These are phyloP conservation scores for Tardiomyces blankii DNA, from an alignment of 1,139 yeast genomes.

Conservation along the genomic window DNA sequence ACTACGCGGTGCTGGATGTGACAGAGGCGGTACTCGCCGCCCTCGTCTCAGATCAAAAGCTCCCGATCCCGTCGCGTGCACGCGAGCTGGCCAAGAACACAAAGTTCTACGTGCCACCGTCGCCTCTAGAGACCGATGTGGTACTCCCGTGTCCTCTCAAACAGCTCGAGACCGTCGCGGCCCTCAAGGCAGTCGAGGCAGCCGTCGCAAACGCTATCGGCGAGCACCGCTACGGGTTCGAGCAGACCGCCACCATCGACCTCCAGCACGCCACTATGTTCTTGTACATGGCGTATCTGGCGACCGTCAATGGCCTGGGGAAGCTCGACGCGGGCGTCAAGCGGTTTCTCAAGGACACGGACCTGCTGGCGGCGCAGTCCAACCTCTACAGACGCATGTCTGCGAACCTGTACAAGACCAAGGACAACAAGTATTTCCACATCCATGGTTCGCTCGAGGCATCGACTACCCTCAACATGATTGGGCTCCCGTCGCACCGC, in stretches of 20 bases:
- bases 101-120: conserved; percentile 13
- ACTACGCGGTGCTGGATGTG: conserved; percentile 7
- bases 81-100: conserved; percentile 12
- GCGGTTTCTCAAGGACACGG: conserved; percentile 20
- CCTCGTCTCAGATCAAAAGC: conserved; percentile 11
- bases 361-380: conserved; percentile 24
- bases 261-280: conserved; percentile 24
- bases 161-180: conserved; percentile 24
- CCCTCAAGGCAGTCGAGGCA: conserved; percentile 25
- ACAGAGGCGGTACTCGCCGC: conserved; percentile 14
- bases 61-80: conserved; percentile 19
- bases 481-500: conserved; percentile 24
- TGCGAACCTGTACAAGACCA: conserved; percentile 27
- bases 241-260: conserved; percentile 15
- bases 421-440: conserved; percentile 25
- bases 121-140: conserved; percentile 7
- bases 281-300: conserved; percentile 24
- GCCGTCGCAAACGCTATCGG: conserved; percentile 20
- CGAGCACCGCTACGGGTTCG: conserved; percentile 16
- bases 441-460: conserved; percentile 29
- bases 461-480: conserved; percentile 25
- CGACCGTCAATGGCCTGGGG: conserved; percentile 23
- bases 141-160: conserved; percentile 25
- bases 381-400: conserved; percentile 25
- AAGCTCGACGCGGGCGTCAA: conserved; percentile 20